Evolutionary conservation across 1,284 basidiomycete species (phyloP).

Genomic region (Irpex sp.): DNA sequence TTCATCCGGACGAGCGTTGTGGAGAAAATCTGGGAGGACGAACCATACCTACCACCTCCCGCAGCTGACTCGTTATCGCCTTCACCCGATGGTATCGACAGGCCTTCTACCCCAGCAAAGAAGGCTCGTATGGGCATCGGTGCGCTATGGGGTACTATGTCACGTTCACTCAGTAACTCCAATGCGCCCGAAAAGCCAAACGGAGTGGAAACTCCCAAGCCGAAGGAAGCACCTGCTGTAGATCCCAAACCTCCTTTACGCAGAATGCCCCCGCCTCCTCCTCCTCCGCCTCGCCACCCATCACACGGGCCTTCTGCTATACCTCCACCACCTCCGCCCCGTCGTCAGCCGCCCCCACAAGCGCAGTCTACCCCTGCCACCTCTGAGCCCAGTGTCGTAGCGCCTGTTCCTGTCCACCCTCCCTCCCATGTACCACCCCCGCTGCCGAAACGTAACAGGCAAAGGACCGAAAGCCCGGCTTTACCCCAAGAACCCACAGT

Average conservation of each 20-base stretch:
- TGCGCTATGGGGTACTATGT: conserved; percentile 32
- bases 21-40: conserved; percentile 83
- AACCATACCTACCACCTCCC: conserved; percentile 31
- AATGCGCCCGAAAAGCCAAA: conserved; percentile 12
- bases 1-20: conserved; percentile 82
- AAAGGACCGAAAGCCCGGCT: conserved; percentile 10
- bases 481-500: not conserved
- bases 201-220: not conserved
- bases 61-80: conserved; percentile 10
- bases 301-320: conserved; percentile 15
- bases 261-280: conserved; percentile 26
- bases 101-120: conserved; percentile 29
- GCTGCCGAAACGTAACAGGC: conserved; percentile 20
- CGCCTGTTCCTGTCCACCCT: conserved; percentile 1
- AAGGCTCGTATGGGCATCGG: conserved; percentile 28
- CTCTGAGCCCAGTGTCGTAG: not conserved
- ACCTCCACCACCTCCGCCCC: conserved; percentile 22
- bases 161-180: conserved; percentile 24
- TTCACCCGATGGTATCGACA: conserved; percentile 2
- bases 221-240: not conserved
- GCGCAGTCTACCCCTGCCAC: not conserved
- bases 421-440: conserved; percentile 17
- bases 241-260: conserved; percentile 18
- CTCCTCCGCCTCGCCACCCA: conserved; percentile 37
- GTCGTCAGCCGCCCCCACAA: conserved; percentile 9